Base-by-base conservation (phyloP, 2,329 filamentous ascomycete genomes). In the Fusarium cicatricum region DNA sequence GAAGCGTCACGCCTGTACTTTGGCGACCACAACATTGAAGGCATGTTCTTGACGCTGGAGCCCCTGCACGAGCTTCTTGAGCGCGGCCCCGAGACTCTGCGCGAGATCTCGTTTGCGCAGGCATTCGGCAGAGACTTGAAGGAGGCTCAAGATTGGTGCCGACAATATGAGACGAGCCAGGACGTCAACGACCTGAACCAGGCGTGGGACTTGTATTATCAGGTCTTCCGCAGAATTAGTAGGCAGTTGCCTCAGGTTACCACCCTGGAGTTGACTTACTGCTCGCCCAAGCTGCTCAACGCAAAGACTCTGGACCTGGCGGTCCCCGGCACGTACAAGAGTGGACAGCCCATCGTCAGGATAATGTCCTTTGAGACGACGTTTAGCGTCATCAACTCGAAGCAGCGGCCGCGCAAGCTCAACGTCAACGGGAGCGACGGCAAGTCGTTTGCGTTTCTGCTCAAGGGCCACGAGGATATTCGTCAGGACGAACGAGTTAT, bases 381-480 rank as follows among this genome's bases (percentile, higher is more conserved):
- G 4, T 89, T 97, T 57, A 90, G 85, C 37, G 94, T 99, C 60
- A 96, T 99, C 71, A 93, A 91, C 69, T 98, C 94, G 23, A 99
- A 99, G 78, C 96, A 99, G 75, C 86, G 94, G 41, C 95, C 95
- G 9, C 85, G 95, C 63, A 96, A 96, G 75, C 85, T 98, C 67
- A 92, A 89, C 55, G 85, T 95, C 69, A 88, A 88, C 70, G 96
- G 94, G 58, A 97, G 91, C 70, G 94, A 99, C 72, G 95, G 95
- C 53, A 86, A 85, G 58, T 85, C 87, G 3, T 97, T 97, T 73
- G 89, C 91, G 43, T 98, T 97, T 78, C 77, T 91, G 54, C 85
- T 99, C 68, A 99, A 99, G 80, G 95, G 95, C n/a, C 96, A 99
- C 70, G 95, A 99, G 77, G 95, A 99, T 80, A 97, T 99, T 64